phyloP scores from a whole-genome alignment of 768 basidiomycete genomes.

The Xanthoconium stramineum region DNA sequence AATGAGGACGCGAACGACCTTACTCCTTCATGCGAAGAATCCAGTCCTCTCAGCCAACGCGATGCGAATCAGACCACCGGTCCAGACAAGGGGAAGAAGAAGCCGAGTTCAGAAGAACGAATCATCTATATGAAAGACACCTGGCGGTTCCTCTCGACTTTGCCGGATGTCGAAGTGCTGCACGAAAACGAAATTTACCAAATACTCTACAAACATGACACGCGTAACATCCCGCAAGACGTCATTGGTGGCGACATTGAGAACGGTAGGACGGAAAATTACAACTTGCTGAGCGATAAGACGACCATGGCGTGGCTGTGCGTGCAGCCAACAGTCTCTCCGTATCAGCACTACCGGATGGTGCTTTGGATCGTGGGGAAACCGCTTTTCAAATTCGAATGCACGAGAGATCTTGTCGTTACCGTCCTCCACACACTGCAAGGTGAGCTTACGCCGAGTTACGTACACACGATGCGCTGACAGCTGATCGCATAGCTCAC shows the following conservation, averaged over 20 bases:
- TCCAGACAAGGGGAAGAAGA: neutral
- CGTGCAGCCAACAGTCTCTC: neutral
- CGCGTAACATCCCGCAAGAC: neutral
- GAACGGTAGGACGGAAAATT: neutral
- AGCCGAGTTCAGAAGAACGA: neutral
- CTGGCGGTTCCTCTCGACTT: neutral
- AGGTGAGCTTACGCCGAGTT: neutral
- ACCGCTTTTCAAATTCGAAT: neutral
- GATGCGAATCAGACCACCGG: neutral
- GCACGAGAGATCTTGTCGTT: neutral
- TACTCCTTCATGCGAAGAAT: neutral
- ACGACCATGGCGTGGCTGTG: neutral
- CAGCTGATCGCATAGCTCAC: constrained; percentile 13
- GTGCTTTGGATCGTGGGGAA: neutral
- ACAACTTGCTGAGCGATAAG: neutral
- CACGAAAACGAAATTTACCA: constrained; percentile 4
- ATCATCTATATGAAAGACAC: constrained; percentile 6
- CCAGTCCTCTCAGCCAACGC: neutral
- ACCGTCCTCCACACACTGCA: neutral
- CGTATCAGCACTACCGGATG: constrained; percentile 1
- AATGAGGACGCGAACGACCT: no score
- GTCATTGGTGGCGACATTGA: neutral
- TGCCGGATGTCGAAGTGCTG: neutral
- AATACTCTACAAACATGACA: neutral
- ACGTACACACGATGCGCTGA: neutral